These are phyloP conservation scores for Leishmania braziliensis DNA, from an alignment of 208 protist genomes.

Conservation along the genomic window DNA sequence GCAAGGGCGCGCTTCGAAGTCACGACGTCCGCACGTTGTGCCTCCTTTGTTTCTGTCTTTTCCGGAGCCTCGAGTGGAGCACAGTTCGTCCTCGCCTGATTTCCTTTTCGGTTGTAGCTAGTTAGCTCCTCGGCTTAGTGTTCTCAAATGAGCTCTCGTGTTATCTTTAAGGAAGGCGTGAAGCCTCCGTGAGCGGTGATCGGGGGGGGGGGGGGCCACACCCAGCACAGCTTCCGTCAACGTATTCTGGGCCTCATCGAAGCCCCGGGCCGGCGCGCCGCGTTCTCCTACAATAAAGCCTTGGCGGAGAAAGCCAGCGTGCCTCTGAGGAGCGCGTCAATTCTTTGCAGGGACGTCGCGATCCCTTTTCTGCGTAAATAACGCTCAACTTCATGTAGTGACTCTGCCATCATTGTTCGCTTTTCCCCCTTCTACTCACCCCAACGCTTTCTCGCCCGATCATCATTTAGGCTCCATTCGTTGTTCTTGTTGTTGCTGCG, in stretches of 20 bases:
- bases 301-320: background rate
- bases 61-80: background rate
- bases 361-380: background rate
- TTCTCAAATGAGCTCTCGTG: background rate
- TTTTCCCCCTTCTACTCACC: background rate
- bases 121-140: background rate
- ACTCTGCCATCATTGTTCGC: background rate
- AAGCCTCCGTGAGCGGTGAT: background rate
- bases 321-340: background rate
- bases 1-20: background rate
- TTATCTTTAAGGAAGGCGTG: background rate
- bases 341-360: background rate
- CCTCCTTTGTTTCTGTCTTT: slow-evolving; percentile 1
- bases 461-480: background rate
- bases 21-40: background rate
- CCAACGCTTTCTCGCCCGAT: background rate
- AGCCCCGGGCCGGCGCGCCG: background rate
- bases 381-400: background rate
- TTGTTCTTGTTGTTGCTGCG: background rate
- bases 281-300: background rate
- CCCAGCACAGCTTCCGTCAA: background rate
- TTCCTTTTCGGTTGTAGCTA: background rate
- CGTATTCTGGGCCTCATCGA: background rate
- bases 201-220: background rate
- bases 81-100: background rate